These are phyloP conservation scores for Hymenoscyphus fraxineus DNA, from an alignment of 2,329 filamentous ascomycete species.

Conservation along the genomic window DNA sequence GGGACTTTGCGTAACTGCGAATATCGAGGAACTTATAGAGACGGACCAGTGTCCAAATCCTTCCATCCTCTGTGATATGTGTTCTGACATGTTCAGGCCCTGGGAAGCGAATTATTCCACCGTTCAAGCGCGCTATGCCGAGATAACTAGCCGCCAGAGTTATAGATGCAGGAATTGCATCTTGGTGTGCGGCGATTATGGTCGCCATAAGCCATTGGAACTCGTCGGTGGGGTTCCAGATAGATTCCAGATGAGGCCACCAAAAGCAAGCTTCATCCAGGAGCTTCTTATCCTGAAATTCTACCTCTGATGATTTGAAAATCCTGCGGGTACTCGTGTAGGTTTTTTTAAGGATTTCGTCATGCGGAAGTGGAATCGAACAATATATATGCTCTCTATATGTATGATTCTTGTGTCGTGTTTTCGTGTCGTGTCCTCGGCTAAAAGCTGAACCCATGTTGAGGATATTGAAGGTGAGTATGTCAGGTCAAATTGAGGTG, in stretches of 20 bases:
- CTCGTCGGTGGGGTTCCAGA: not conserved
- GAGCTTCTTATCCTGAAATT: not conserved
- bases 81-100: not conserved
- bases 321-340: not conserved
- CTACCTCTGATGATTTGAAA: not conserved
- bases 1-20: not conserved
- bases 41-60: not conserved
- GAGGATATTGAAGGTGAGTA: no score
- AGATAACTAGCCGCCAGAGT: not conserved
- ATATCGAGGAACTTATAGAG: not conserved
- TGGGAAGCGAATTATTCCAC: not conserved
- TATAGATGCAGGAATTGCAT: not conserved
- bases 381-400: no score
- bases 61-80: not conserved
- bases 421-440: no score
- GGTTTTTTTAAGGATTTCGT: not conserved
- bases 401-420: no score
- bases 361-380: not conserved
- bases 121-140: not conserved
- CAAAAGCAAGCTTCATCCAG: not conserved
- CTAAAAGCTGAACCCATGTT: no score
- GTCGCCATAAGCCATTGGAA: not conserved
- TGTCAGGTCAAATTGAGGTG: no score
- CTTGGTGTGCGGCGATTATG: not conserved
- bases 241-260: not conserved